A percentile compares a stretch with the other conserved stretches of the same genome.
phyloP scores from a whole-genome alignment of 495 filamentous ascomycete genomes.

The Penicillium coprophilum region DNA sequence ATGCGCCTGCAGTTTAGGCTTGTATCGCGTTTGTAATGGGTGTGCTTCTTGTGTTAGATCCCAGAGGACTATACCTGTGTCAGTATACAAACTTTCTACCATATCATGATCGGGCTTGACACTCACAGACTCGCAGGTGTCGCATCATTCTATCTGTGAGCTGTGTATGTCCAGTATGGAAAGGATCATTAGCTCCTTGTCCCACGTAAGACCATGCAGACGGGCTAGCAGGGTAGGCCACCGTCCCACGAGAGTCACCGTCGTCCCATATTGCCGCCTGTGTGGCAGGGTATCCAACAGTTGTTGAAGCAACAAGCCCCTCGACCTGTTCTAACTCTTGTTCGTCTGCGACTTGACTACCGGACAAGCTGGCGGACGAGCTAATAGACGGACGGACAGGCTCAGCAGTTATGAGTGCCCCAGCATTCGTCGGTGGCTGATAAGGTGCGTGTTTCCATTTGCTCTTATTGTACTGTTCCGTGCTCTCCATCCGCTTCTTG shows the following conservation, averaged over 20 bases:
- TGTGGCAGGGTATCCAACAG: constrained; percentile 10
- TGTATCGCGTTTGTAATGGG: constrained; percentile 42
- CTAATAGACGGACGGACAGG: constrained; percentile 13
- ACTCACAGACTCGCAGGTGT: constrained; percentile 46
- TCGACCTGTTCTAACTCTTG: constrained; percentile 16
- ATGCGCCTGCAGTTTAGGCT: constrained; percentile 41
- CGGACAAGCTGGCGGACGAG: constrained; percentile 14
- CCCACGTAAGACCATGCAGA: constrained; percentile 33
- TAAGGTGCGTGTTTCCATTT: constrained; percentile 49
- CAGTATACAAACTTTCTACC: constrained; percentile 12
- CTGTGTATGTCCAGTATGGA: constrained; percentile 42
- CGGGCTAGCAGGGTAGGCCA: constrained; percentile 13
- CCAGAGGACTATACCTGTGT: constrained; percentile 36
- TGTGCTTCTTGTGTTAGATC: constrained; percentile 43
- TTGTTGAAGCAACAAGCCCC: constrained; percentile 13
- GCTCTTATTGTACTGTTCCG: constrained; percentile 46
- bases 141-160: constrained; percentile 46
- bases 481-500: constrained; percentile 48
- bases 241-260: constrained; percentile 12
- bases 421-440: constrained; percentile 33
- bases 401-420: constrained; percentile 17
- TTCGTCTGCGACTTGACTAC: constrained; percentile 9
- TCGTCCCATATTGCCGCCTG: constrained; percentile 16
- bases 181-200: constrained; percentile 42
- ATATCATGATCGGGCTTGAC: not conserved